phyloP scores from a whole-genome alignment of 352 stramenopile genomes.

The Globisporangium paroecandrum region DNA sequence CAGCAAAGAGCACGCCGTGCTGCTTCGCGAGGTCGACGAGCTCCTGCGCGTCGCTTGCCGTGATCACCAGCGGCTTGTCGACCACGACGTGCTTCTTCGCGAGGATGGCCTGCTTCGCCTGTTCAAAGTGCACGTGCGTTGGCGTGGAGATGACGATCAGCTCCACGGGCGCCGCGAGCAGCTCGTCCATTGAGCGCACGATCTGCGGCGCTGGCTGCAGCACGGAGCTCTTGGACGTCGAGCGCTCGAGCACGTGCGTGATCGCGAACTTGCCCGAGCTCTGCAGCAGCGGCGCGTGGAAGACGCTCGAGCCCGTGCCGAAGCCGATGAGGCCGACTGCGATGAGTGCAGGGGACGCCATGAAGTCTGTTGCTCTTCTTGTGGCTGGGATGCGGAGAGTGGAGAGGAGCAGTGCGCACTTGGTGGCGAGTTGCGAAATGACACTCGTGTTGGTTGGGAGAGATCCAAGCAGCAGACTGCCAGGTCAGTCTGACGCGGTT shows the following conservation, averaged over 20 bases:
- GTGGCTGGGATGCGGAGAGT: not conserved
- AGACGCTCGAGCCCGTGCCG: constrained; percentile 64
- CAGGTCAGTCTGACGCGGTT: not conserved
- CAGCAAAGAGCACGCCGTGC: constrained; percentile 59
- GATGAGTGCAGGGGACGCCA: constrained; percentile 25
- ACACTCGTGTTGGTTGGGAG: not conserved
- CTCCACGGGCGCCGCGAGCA: constrained; percentile 55
- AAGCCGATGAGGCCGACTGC: constrained; percentile 68
- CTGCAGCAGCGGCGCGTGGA: constrained; percentile 67
- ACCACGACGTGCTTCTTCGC: constrained; percentile 76
- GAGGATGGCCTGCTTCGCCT: constrained; percentile 62
- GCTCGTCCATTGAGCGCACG: constrained; percentile 69
- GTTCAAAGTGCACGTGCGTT: constrained; percentile 70
- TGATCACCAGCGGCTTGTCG: constrained; percentile 73
- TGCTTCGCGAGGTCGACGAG: constrained; percentile 41
- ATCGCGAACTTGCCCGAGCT: constrained; percentile 59
- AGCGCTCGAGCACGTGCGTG: constrained; percentile 76
- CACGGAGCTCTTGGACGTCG: constrained; percentile 52
- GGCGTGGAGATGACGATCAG: constrained; percentile 74
- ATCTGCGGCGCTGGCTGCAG: constrained; percentile 45
- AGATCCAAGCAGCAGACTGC: not conserved
- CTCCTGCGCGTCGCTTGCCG: constrained; percentile 44
- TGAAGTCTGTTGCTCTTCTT: not conserved
- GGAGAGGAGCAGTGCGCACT: not conserved
- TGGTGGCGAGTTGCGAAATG: constrained; percentile 10